Percentiles rank a stretch among this genome's conserved stretches.
Conservation (phyloP, 441 rosid species). For the Manihot esculenta region DNA sequence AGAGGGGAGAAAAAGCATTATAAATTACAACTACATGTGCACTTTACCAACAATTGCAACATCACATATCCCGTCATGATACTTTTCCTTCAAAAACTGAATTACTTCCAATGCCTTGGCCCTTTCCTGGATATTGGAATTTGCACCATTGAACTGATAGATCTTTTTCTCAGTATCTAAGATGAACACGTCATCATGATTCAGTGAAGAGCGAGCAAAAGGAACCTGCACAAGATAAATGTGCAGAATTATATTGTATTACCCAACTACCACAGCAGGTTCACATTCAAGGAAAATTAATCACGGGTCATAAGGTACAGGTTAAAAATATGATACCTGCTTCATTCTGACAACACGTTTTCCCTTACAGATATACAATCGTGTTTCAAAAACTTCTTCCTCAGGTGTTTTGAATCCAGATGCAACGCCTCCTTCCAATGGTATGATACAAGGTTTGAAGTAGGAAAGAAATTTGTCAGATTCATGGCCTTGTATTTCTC, state of each 20-base stretch:
- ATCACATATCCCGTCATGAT: constrained; percentile 83
- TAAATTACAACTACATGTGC: constrained; percentile 20
- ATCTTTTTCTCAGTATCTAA: constrained; percentile 81
- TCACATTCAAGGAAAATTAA: constrained; percentile 17
- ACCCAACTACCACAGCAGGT: constrained; percentile 16
- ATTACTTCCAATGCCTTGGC: constrained; percentile 98
- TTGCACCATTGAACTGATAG: constrained; percentile 97
- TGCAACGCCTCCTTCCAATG: constrained; percentile 96
- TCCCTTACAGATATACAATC: constrained; percentile 86
- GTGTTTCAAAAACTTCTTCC: constrained; percentile 84
- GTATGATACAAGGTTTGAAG: constrained; percentile 96
- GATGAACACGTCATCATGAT: constrained; percentile 98
- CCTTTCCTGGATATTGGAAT: constrained; percentile 97
- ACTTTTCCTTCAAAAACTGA: constrained; percentile 92
- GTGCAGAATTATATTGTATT: constrained; percentile 22
- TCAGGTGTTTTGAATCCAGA: constrained; percentile 86
- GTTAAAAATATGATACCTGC: constrained; percentile 55
- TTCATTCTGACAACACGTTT: constrained; percentile 87
- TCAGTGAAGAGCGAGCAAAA: constrained; percentile 87
- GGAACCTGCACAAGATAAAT: constrained; percentile 63
- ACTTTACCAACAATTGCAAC: constrained; percentile 98
- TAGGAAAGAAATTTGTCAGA: constrained; percentile 94
- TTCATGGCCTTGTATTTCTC: constrained; percentile 97
- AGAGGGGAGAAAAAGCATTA: constrained; percentile 5
- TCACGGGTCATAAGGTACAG: constrained; percentile 18